These are phyloP conservation scores for Sporothrix globosa DNA, from an alignment of 2,329 filamentous ascomycete genomes.

Conservation along the genomic window DNA sequence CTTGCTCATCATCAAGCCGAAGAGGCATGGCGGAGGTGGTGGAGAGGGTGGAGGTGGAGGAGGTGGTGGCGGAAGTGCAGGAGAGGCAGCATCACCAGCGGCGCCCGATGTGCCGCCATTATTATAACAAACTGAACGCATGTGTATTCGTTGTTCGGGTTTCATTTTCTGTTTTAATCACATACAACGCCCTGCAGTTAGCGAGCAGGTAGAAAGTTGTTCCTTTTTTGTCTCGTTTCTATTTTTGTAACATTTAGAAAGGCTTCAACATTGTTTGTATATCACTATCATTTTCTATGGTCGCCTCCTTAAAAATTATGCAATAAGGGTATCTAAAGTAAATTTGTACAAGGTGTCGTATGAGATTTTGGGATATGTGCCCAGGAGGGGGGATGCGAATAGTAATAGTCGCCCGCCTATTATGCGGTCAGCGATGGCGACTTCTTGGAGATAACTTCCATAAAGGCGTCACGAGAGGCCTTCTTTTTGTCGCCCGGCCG, in stretches of 20 bases:
- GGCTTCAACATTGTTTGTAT: not conserved
- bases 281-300: slow-evolving; percentile 17
- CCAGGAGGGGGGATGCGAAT: not conserved
- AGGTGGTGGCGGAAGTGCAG: not conserved
- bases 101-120: slow-evolving; percentile 11
- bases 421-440: not conserved
- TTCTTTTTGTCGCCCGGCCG: slow-evolving; percentile 27
- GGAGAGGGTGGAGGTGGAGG: slow-evolving; percentile 2
- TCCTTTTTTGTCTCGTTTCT: not conserved
- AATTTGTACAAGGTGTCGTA: not conserved
- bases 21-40: slow-evolving; percentile 46
- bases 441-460: slow-evolving; percentile 12
- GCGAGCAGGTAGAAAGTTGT: slow-evolving; percentile 19
- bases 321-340: slow-evolving; percentile 21
- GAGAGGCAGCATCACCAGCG: not conserved
- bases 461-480: slow-evolving; percentile 25
- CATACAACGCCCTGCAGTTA: slow-evolving; percentile 26
- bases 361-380: not conserved
- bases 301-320: not conserved
- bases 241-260: not conserved
- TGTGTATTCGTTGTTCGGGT: not conserved
- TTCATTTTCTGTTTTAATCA: slow-evolving; percentile 4
- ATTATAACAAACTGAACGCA: slow-evolving; percentile 3
- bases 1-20: slow-evolving; percentile 78
- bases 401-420: not conserved